A percentile compares a stretch with the other conserved stretches of the same genome.
These are phyloP conservation scores for Cardamine occulta DNA, from an alignment of 345 rosid species.

Conservation along the genomic window DNA sequence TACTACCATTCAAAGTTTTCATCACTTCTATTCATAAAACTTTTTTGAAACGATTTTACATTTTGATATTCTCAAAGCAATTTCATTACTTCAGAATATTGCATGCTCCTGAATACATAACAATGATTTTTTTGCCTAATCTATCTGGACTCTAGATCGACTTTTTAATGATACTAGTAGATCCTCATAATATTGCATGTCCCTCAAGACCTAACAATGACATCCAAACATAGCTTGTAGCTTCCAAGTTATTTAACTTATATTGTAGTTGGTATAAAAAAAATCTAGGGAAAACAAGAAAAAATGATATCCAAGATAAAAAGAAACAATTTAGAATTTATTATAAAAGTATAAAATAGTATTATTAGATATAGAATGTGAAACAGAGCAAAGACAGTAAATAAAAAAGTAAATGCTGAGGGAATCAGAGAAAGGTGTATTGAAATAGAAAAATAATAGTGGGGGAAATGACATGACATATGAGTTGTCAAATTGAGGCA, in stretches of 20 bases:
- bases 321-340: background rate
- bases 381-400: constrained; percentile 37
- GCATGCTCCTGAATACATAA: background rate
- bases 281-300: background rate
- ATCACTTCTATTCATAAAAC: background rate
- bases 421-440: constrained; percentile 13
- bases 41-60: background rate
- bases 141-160: background rate
- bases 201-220: background rate
- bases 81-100: background rate
- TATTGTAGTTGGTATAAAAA: background rate
- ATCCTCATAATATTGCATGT: background rate
- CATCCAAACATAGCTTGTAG: background rate
- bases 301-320: background rate
- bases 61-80: background rate
- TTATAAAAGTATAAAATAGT: background rate
- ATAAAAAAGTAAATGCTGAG: constrained; percentile 16
- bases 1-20: background rate
- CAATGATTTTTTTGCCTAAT: background rate
- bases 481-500: constrained; percentile 47
- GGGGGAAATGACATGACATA: constrained; percentile 42
- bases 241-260: background rate
- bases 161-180: background rate
- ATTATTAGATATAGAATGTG: constrained; percentile 25
- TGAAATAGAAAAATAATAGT: background rate